These are phyloP conservation scores for Capsicum pubescens DNA, from an alignment of 257 asterid species.

Conservation along the genomic window DNA sequence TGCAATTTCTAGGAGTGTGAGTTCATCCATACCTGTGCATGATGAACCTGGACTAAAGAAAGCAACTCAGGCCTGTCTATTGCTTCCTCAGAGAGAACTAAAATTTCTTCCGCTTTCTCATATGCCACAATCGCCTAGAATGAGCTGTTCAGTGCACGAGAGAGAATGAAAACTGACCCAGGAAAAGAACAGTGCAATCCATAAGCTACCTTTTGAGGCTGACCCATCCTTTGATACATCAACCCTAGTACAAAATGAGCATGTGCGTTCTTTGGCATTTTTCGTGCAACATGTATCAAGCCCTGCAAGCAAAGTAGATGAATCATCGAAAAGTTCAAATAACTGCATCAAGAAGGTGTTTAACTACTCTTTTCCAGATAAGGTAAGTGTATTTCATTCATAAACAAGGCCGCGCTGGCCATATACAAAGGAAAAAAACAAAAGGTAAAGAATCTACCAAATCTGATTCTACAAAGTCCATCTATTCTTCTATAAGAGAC, in stretches of 20 bases:
- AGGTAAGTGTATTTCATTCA: no score
- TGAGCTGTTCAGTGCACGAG: slow-evolving; percentile 28
- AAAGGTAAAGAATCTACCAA: no score
- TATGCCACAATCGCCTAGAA: slow-evolving; percentile 80
- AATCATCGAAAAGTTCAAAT: slow-evolving; percentile 34
- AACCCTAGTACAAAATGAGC: slow-evolving; percentile 96
- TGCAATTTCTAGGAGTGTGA: slow-evolving; percentile 19
- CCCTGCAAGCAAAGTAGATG: slow-evolving; percentile 59
- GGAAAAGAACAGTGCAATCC: slow-evolving; percentile 28
- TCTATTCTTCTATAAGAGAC: no score
- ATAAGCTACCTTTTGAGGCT: slow-evolving; percentile 86
- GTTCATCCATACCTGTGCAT: slow-evolving; percentile 70
- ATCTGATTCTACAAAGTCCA: no score
- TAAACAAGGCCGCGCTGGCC: no score
- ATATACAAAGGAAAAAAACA: no score
- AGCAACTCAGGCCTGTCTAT: slow-evolving; percentile 97
- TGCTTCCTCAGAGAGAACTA: slow-evolving; percentile 93
- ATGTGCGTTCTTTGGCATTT: slow-evolving; percentile 97
- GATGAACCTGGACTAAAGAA: slow-evolving; percentile 89
- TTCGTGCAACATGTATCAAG: slow-evolving; percentile 87
- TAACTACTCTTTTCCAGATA: not conserved
- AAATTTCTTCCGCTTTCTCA: slow-evolving; percentile 92
- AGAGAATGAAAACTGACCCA: slow-evolving; percentile 32
- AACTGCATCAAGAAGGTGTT: not conserved
- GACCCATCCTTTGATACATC: slow-evolving; percentile 98